A percentile compares a stretch with the other conserved stretches of the same genome.
These are phyloP conservation scores for Podospora tetraspora DNA, from an alignment of 495 filamentous ascomycete genomes.

Conservation along the genomic window DNA sequence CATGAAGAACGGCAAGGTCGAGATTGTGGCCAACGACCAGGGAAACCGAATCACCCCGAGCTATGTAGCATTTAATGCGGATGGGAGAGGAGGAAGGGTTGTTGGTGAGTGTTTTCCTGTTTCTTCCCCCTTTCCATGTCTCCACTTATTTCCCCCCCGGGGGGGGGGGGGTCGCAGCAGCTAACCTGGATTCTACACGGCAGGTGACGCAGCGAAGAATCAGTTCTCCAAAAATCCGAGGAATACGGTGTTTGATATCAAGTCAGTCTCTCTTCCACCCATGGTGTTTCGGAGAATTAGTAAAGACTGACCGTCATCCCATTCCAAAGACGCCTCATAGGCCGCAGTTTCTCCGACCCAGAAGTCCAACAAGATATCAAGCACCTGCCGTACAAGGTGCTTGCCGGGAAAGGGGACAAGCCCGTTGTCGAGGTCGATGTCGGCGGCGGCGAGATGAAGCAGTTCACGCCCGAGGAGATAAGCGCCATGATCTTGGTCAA, in stretches of 20 bases:
- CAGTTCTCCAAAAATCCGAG: slow-evolving; percentile 96
- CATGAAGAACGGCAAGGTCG: slow-evolving; percentile 91
- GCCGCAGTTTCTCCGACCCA: slow-evolving; percentile 75
- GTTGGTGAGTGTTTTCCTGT: not conserved
- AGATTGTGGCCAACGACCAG: slow-evolving; percentile 90
- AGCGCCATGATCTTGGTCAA: slow-evolving; percentile 80
- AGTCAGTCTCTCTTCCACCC: slow-evolving; percentile 35
- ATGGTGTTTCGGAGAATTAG: not conserved
- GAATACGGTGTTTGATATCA: slow-evolving; percentile 98
- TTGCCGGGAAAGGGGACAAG: slow-evolving; percentile 63
- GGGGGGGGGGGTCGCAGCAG: not conserved
- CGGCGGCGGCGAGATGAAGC: slow-evolving; percentile 51
- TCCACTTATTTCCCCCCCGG: slow-evolving; percentile 1
- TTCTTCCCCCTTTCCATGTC: not conserved
- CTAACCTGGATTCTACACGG: not conserved
- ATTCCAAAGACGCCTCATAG: slow-evolving; percentile 75
- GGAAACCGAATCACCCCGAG: slow-evolving; percentile 94
- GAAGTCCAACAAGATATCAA: slow-evolving; percentile 74
- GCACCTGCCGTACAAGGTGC: slow-evolving; percentile 81
- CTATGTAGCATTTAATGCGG: slow-evolving; percentile 92
- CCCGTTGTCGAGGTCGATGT: slow-evolving; percentile 74
- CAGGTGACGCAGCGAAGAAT: slow-evolving; percentile 96
- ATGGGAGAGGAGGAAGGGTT: slow-evolving; percentile 56
- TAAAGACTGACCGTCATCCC: not conserved
- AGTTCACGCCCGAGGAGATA: slow-evolving; percentile 76